Evolutionary conservation across 371 early-diverging fungal genomes (phyloP).

Genomic region (Actinomucor elegans): DNA sequence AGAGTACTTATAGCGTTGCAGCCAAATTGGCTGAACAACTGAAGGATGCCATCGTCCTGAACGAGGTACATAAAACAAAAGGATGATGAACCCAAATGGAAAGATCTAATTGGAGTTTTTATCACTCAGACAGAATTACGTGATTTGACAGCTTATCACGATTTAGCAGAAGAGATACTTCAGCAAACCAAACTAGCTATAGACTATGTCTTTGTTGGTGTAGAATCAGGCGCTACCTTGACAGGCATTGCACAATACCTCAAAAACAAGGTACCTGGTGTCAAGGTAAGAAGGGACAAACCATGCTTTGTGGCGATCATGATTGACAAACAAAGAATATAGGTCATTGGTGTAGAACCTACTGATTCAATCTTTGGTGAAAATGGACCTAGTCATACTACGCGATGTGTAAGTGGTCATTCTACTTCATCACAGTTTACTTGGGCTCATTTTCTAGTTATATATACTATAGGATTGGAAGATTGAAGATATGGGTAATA

Average conservation of each 20-base stretch:
- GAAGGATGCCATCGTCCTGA: slow-evolving; percentile 61
- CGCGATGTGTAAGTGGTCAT: slow-evolving; percentile 1
- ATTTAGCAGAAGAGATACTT: slow-evolving; percentile 67
- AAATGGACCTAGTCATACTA: not conserved
- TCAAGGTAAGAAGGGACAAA: no score
- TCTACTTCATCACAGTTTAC: not conserved
- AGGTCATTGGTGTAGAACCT: slow-evolving; percentile 75
- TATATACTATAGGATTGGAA: slow-evolving; percentile 55
- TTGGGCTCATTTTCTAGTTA: not conserved
- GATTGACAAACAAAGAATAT: not conserved
- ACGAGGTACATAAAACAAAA: slow-evolving; percentile 52
- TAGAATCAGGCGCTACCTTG: slow-evolving; percentile 69
- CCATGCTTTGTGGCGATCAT: not conserved
- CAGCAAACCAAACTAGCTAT: slow-evolving; percentile 57
- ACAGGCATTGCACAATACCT: slow-evolving; percentile 63
- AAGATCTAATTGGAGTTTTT: no score
- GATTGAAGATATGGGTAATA: slow-evolving; percentile 77
- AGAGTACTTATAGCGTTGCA: slow-evolving; percentile 72
- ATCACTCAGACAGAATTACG: slow-evolving; percentile 17
- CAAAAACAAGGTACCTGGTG: slow-evolving; percentile 52
- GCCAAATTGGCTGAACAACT: slow-evolving; percentile 57
- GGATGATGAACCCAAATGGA: no score
- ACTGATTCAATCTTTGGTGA: slow-evolving; percentile 55
- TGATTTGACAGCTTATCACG: slow-evolving; percentile 28
- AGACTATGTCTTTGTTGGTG: slow-evolving; percentile 72